phyloP scores from a whole-genome alignment of 164 flowering plant species.

The Buxus sempervirens region DNA sequence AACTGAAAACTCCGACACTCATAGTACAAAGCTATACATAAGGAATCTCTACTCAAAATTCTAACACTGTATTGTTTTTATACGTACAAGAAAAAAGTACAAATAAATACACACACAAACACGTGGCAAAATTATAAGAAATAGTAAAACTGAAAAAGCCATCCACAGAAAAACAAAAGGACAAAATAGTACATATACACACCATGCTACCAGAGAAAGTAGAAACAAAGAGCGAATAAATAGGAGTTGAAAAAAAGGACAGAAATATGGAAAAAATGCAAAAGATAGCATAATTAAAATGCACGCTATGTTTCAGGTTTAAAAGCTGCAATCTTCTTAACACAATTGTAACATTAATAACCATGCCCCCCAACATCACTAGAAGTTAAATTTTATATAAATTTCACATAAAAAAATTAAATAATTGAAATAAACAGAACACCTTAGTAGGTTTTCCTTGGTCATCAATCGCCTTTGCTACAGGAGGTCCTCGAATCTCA shows the following conservation, averaged over 20 bases:
- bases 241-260: no score
- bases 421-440: conserved; percentile 1
- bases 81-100: background rate
- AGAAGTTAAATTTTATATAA: background rate
- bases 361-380: background rate
- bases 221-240: no score
- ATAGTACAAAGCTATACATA: background rate
- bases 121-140: no score
- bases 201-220: no score
- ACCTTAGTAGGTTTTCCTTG: conserved; percentile 95
- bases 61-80: background rate
- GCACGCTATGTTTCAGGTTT: no score
- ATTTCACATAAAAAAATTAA: background rate
- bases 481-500: conserved; percentile 97
- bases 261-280: no score
- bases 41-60: background rate
- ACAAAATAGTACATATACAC: no score
- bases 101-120: background rate
- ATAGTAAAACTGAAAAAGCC: no score
- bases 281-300: no score
- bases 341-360: background rate
- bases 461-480: conserved; percentile 76
- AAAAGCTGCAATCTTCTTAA: background rate
- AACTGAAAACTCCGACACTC: background rate
- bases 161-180: no score